Conservation (phyloP, 495 filamentous ascomycete species). For the Aeminium ludgeri region DNA sequence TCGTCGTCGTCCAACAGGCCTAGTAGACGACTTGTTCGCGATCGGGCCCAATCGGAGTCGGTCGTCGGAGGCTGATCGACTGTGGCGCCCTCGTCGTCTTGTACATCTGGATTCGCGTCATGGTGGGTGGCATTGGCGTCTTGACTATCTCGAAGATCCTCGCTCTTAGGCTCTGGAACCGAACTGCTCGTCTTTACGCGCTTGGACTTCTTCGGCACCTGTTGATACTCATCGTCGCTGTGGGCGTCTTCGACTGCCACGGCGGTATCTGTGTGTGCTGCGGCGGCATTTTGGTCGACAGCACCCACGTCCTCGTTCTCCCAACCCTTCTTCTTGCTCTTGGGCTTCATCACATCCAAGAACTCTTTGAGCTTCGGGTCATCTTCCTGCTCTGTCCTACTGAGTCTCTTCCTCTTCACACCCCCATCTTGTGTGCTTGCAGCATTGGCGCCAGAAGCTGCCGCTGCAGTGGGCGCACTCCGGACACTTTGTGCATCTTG, state of each 20-base stretch:
- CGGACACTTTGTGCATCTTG: slow-evolving; percentile 1
- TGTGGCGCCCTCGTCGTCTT: neutral
- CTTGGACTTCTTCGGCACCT: slow-evolving; percentile 29
- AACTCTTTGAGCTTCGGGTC: slow-evolving; percentile 78
- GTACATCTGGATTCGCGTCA: too few species aligned
- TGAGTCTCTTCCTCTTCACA: slow-evolving; percentile 37
- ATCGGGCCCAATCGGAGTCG: slow-evolving; percentile 86
- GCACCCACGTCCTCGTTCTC: slow-evolving; percentile 37
- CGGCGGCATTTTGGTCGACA: slow-evolving; percentile 8
- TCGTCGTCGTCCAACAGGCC: slow-evolving; percentile 62
- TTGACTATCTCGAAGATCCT: too few species aligned
- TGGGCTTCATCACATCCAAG: slow-evolving; percentile 60
- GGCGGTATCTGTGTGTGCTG: slow-evolving; percentile 4
- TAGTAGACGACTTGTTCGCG: slow-evolving; percentile 75
- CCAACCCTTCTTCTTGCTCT: slow-evolving; percentile 51
- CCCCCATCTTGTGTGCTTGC: neutral
- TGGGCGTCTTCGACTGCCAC: slow-evolving; percentile 27
- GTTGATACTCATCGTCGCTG: slow-evolving; percentile 52
- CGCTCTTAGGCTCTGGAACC: neutral
- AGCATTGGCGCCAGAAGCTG: neutral
- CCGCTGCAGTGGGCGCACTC: neutral
- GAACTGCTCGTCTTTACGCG: neutral
- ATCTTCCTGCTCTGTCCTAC: slow-evolving; percentile 31
- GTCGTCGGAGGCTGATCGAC: slow-evolving; percentile 28
- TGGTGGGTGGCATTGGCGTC: too few species aligned